A percentile compares a stretch with the other conserved stretches of the same genome.
phyloP scores from a whole-genome alignment of 192 early-diverging fungal genomes.

The Podila epicladia region DNA sequence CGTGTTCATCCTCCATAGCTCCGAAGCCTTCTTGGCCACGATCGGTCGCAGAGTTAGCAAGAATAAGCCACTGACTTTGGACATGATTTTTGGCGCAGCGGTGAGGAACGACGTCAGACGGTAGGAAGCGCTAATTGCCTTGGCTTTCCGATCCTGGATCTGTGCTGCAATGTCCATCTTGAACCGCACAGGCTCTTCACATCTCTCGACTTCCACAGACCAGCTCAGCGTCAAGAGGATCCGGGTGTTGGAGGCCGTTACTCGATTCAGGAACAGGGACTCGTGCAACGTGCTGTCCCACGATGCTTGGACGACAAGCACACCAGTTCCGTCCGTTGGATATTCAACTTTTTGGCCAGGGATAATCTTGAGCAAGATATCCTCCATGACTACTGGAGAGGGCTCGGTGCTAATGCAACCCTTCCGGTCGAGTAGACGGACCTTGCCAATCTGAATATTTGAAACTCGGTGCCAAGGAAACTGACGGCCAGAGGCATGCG shows the following conservation, averaged over 20 bases:
- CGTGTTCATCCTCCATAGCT: constrained; percentile 79
- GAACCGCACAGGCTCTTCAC: constrained; percentile 65
- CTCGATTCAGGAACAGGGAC: constrained; percentile 71
- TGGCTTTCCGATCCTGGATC: constrained; percentile 64
- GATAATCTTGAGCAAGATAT: constrained; percentile 56
- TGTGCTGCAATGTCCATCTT: constrained; percentile 73
- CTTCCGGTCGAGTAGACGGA: constrained; percentile 69
- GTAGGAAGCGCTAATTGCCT: constrained; percentile 26
- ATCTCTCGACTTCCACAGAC: constrained; percentile 68
- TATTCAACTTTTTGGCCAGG: constrained; percentile 59
- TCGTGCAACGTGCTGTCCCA: constrained; percentile 85
- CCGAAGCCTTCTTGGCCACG: constrained; percentile 60
- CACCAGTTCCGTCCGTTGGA: constrained; percentile 73
- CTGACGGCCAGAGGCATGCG: constrained; percentile 74
- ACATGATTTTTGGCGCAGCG: constrained; percentile 26
- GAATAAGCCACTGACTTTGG: constrained; percentile 68
- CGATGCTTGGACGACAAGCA: constrained; percentile 61
- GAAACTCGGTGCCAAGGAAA: constrained; percentile 62
- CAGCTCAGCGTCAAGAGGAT: constrained; percentile 67
- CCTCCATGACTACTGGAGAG: constrained; percentile 57
- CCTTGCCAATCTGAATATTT: constrained; percentile 55
- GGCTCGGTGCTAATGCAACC: constrained; percentile 56
- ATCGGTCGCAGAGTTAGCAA: constrained; percentile 67
- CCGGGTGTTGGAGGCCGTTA: constrained; percentile 67
- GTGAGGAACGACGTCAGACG: constrained; percentile 41